Evolutionary conservation across 345 rosid genomes (phyloP), one percentile per base, ranked within the genome.

Genomic region (Boechera stricta): DNA sequence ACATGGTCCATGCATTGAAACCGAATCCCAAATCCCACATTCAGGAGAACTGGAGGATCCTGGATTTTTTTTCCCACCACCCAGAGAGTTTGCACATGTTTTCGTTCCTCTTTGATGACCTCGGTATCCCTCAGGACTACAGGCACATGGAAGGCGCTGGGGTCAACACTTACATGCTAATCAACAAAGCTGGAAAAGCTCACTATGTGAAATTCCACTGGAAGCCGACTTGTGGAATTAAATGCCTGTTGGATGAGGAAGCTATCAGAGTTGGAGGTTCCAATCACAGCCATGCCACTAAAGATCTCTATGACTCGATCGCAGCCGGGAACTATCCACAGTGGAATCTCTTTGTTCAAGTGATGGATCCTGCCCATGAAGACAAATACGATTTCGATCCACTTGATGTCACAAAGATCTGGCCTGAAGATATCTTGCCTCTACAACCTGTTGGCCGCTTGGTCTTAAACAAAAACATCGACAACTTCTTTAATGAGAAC

Each of bases 401-500:
- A 1, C 97, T 95, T 73, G 98, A 95, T 85, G 96, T 89, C 64
- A 95, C 99, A 55, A 95, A 91, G 87, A 89, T 83, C 67, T 95
- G 99, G 99, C 99, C 99, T 15, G 99, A 95, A 83, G 98, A 95
- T 77, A 81, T 95, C 65, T 72, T 95, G 71, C 99, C 99, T n/a
- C 74, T 95, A 72, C 99, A 95, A 73, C 97, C 97, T 4, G 96
- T 95, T 69, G 99, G 99, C 28, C 96, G 97, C 44, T 69, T 95
- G 96, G 98, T 95, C 53, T 82, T 95, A 90, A 95, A 95, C 72
- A 95, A 83, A 84, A 95, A 95, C 86, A 90, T 95, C 7, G 98
- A 91, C 54, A 95, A 90, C 87, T 95, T 91, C 91, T 95, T 95
- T 71, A 88, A 88, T 0, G 99, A 95, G 79, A 95, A 93, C 67